Evolutionary conservation across 768 basidiomycete species (phyloP).

Genomic region (Hericium coralloides): DNA sequence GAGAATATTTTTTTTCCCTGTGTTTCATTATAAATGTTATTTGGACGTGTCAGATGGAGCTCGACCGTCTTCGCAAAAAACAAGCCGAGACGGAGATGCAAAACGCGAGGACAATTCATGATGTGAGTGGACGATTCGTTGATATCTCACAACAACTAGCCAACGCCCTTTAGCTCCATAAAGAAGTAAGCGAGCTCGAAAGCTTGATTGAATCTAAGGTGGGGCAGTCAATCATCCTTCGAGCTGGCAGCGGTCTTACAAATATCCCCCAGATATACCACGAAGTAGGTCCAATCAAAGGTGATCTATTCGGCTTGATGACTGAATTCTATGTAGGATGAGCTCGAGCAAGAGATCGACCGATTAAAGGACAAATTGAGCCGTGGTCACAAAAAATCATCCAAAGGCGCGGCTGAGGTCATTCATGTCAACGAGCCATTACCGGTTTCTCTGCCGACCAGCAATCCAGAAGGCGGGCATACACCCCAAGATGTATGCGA

Average conservation of each 20-base stretch:
- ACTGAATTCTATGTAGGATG: conserved; percentile 42
- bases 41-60: conserved; percentile 37
- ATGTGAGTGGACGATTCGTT: conserved; percentile 34
- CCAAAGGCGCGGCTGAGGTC: conserved; percentile 30
- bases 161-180: conserved; percentile 53
- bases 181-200: conserved; percentile 90
- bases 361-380: conserved; percentile 62
- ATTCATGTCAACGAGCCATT: no score
- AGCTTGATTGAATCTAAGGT: conserved; percentile 92
- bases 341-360: conserved; percentile 80
- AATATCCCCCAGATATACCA: conserved; percentile 59
- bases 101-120: conserved; percentile 57
- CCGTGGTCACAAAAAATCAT: conserved; percentile 49
- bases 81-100: conserved; percentile 67
- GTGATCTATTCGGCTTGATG: not conserved
- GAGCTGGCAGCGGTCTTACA: not conserved
- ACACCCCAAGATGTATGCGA: conserved; percentile 54
- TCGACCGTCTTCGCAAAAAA: conserved; percentile 64
- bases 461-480: conserved; percentile 9
- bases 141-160: conserved; percentile 2
- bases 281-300: conserved; percentile 39
- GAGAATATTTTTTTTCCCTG: conserved; percentile 5
- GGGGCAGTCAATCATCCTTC: conserved; percentile 4
- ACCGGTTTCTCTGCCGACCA: not conserved
- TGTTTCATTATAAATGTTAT: not conserved